Conservation (phyloP, 768 basidiomycete genomes). For the Termitomyces titanicus region DNA sequence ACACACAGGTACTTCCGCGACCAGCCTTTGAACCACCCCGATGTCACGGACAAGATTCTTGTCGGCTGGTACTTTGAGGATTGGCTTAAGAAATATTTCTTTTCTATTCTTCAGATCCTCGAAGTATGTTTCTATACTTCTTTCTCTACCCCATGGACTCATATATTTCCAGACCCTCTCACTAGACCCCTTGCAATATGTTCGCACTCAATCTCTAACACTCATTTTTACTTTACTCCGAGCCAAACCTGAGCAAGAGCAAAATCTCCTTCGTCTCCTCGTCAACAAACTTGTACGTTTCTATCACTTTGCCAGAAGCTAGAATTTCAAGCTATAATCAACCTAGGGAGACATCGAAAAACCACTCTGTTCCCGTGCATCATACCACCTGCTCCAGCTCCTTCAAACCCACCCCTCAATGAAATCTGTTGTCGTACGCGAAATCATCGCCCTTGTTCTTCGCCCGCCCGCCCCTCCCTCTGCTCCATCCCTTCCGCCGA, state of each 20-base stretch:
- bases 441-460: slow-evolving; percentile 77
- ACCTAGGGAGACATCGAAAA: slow-evolving; percentile 84
- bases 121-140: slow-evolving; percentile 43
- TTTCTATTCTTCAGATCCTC: slow-evolving; percentile 82
- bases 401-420: slow-evolving; percentile 90
- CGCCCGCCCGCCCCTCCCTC: slow-evolving; percentile 45
- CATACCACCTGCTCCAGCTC: slow-evolving; percentile 84
- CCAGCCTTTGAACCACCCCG: slow-evolving; percentile 67
- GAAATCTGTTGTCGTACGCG: slow-evolving; percentile 87
- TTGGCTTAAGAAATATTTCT: slow-evolving; percentile 97
- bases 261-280: slow-evolving; percentile 87
- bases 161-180: slow-evolving; percentile 57
- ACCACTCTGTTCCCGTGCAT: slow-evolving; percentile 83
- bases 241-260: slow-evolving; percentile 95
- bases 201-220: slow-evolving; percentile 79
- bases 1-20: slow-evolving; percentile 80
- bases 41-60: slow-evolving; percentile 67
- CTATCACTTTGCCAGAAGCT: not conserved
- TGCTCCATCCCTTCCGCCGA: slow-evolving; percentile 29
- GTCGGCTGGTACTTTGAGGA: slow-evolving; percentile 93
- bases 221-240: slow-evolving; percentile 78
- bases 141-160: slow-evolving; percentile 1
- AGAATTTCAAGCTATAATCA: not conserved
- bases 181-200: slow-evolving; percentile 82
- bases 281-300: slow-evolving; percentile 86